These are phyloP conservation scores for Plasmodiophora brassicae DNA, from an alignment of 208 protist species.

Conservation along the genomic window DNA sequence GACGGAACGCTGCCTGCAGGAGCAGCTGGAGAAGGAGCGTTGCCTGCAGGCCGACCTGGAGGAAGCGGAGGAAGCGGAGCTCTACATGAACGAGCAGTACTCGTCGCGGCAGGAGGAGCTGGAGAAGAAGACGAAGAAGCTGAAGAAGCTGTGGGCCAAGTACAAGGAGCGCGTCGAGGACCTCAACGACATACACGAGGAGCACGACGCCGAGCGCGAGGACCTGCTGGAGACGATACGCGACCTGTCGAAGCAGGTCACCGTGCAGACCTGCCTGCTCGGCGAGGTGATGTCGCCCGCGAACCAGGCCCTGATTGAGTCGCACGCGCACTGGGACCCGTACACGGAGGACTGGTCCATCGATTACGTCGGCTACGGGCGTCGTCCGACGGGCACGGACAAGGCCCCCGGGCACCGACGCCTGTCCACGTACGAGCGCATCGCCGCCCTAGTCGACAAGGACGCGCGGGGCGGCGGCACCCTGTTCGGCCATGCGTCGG, in stretches of 20 bases:
- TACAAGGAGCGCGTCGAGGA: constrained; percentile 54
- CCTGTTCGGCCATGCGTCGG: neutral
- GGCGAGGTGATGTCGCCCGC: neutral
- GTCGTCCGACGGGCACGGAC: neutral
- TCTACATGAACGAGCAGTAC: constrained; percentile 49
- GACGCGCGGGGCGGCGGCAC: neutral
- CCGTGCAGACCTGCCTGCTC: neutral
- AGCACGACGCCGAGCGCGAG: constrained; percentile 52
- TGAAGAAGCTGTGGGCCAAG: constrained; percentile 57
- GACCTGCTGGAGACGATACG: constrained; percentile 58
- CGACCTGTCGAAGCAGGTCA: neutral
- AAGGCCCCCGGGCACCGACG: neutral
- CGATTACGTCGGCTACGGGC: neutral
- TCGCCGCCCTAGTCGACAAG: neutral
- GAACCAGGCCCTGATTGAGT: neutral
- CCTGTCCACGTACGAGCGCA: neutral
- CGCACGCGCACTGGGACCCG: neutral
- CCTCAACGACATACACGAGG: constrained; percentile 54
- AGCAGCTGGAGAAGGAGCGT: constrained; percentile 48
- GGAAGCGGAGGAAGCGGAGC: constrained; percentile 42
- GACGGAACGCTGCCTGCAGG: neutral
- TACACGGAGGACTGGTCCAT: constrained; percentile 11
- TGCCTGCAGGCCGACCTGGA: constrained; percentile 45
- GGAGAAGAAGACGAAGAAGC: constrained; percentile 53
- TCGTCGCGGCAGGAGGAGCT: constrained; percentile 52